Conservation (phyloP, 2,329 filamentous ascomycete genomes). For the Claviceps quebecensis region DNA sequence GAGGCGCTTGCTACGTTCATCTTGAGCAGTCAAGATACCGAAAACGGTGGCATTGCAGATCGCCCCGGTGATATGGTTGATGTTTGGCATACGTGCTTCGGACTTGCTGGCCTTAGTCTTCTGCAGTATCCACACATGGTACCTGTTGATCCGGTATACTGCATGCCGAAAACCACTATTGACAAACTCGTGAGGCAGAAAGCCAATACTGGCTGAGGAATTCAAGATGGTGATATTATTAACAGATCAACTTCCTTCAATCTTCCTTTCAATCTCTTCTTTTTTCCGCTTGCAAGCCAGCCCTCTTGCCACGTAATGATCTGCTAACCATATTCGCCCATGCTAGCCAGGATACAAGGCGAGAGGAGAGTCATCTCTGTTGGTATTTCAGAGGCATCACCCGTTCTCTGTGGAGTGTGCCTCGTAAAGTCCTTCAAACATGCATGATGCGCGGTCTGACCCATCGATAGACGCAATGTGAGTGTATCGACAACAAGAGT, state of each 20-base stretch:
- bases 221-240: neutral
- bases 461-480: no score
- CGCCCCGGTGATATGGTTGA: constrained; percentile 90
- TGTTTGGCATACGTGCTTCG: constrained; percentile 91
- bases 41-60: constrained; percentile 76
- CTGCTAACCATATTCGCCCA: constrained; percentile 31
- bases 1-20: constrained; percentile 71
- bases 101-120: constrained; percentile 74
- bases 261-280: neutral
- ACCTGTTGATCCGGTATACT: constrained; percentile 79
- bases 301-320: constrained; percentile 61
- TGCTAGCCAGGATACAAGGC: constrained; percentile 57
- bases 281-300: neutral
- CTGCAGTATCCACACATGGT: constrained; percentile 63
- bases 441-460: neutral
- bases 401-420: constrained; percentile 11
- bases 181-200: constrained; percentile 36
- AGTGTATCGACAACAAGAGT: neutral
- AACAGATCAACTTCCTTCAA: neutral
- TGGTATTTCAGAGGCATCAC: constrained; percentile 16
- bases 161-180: constrained; percentile 57
- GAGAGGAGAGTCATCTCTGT: constrained; percentile 39
- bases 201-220: neutral
- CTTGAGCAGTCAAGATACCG: constrained; percentile 71
- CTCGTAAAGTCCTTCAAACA: constrained; percentile 16